These are phyloP conservation scores for Tritrichomonas musculus DNA, from an alignment of 208 protist species.

Conservation along the genomic window DNA sequence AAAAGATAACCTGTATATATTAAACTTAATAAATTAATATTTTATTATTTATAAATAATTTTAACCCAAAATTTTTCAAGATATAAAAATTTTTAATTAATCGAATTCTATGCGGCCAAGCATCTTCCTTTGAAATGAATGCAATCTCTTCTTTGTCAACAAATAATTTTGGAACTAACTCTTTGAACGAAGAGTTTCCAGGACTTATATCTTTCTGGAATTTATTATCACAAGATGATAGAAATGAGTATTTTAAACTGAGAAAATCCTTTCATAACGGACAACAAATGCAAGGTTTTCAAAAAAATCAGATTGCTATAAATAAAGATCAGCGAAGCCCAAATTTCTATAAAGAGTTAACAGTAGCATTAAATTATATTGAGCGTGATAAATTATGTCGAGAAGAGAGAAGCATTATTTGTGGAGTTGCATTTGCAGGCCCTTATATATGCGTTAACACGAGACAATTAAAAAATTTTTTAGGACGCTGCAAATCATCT, in stretches of 20 bases:
- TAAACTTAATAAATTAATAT: no score
- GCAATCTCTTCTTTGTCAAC: no score
- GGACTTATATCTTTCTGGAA: background rate
- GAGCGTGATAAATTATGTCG: background rate
- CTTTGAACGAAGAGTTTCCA: background rate
- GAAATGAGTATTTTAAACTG: no score
- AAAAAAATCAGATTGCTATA: background rate
- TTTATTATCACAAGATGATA: background rate
- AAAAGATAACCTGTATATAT: no score
- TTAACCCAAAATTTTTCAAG: no score
- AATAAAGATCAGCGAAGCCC: background rate
- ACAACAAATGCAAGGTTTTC: background rate
- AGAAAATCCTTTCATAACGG: no score
- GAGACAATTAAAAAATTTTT: background rate
- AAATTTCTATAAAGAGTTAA: background rate
- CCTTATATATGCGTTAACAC: background rate
- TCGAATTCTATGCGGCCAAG: no score
- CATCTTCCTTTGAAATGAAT: no score
- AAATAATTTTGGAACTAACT: no score
- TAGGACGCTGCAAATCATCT: background rate
- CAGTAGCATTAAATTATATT: background rate
- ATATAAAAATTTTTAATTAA: no score
- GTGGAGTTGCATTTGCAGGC: background rate
- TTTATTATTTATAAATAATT: no score
- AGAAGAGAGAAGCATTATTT: background rate